Evolutionary conservation across 2,329 filamentous ascomycete genomes (phyloP), one percentile per base, ranked within the genome.

Genomic region (Penicillium freii): DNA sequence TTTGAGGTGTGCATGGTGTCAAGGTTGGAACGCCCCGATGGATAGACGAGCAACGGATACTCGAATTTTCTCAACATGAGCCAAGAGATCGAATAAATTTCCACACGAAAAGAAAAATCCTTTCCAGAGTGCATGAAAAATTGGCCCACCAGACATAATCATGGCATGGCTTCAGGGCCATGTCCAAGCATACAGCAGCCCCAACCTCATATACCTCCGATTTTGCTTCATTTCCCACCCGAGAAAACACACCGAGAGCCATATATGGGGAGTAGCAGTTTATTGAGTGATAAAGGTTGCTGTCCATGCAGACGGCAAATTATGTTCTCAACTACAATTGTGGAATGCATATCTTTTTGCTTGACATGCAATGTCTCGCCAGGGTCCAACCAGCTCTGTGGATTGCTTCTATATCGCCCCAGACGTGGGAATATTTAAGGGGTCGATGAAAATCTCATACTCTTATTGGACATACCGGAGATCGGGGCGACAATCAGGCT

Each of bases 361-460:
- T 47, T 56, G 42, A 48, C 33, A 50, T 48, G 25, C 27, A 21
- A 43, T 36, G 44, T 49, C 49, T 25, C 3, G 40, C 15, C 40
- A 54, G 58, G 54, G 29, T 40, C 48, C 25, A 36, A 39, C 53
- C 49, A 58, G 44, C 56, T 58, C 45, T 64, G 54, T 2, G 29
- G 45, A 50, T 27, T 55, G 43, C 49, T 54, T 33, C 58, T 44
- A 51, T 54, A 50, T 53, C 25, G 9, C 29, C 38, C 21, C 33
- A 15, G 39, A 25, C n/a, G 8, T 38, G 31, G 46, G 8, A 56
- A 48, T 25, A 59, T 53, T 50, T 42, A 61, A 63, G 59, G 65
- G 63, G 58, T 46, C 10, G 11, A 47, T 54, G 60, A 60, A 59
- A 54, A 60, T 57, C 48, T 36, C 56, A 51, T 56, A 56, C 57